Evolutionary conservation across 805 yeast genomes (phyloP), one percentile per base, ranked within the genome.

Genomic region (Vanderwaltozyma verrucispora): DNA sequence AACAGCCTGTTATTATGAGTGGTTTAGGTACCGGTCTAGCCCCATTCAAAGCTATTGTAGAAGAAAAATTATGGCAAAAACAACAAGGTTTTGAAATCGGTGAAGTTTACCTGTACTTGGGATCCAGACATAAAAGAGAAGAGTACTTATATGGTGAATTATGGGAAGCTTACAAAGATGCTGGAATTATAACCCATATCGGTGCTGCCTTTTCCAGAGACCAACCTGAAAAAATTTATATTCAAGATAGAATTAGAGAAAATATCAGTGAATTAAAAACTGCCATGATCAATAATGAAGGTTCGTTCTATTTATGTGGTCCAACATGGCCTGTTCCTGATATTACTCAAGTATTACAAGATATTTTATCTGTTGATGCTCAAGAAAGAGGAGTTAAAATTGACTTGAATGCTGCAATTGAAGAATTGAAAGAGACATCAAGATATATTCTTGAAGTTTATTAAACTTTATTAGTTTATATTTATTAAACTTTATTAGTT

Each of bases 301-400:
- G 97, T 40, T 79, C 87, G 19, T 89, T 89, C 74, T 89, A 89
- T 67, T 71, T 89, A 59, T 89, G 97, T 76, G 97, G 97, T 45
- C 97, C 97, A 30, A 89, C 96, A 2, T 89, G 97, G 97, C 97
- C 97, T 25, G 96, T 89, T 54, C 96, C 97, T 10, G 96, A 88
- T 60, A 83, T 89, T 51, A 83, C 95, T 37, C 81, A 80, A 31
- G 94, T 95, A 51, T 68, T 89, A 49, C 81, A 81, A 54, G 95
- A 85, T 46, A 81, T 89, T 49, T 71, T 87, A 36, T 61, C 62
- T 18, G 71, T 72, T 32, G 95, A 84, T 46, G 94, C 95, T 19
- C 68, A 65, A 36, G 68, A 66, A 46, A 71, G 67, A 38, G 94
- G 92, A 39, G 72, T 69, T 36, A 69, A 72, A 50, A 67, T 83